Evolutionary conservation across 305 asterid species (phyloP), one percentile per base, ranked within the genome.

Genomic region (Fraxinus nigra): DNA sequence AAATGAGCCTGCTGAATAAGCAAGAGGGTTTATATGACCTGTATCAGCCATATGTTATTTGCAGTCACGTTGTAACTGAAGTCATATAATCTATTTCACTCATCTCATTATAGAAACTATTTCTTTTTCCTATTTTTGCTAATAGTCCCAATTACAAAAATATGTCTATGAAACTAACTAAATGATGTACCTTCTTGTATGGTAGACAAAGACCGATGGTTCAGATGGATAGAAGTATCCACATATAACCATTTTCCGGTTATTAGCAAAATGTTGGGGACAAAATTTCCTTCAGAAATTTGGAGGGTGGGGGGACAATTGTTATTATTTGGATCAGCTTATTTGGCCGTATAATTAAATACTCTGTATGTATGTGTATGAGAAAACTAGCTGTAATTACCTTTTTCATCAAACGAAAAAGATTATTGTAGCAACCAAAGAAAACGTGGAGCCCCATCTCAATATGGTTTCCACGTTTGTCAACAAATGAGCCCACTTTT

Each of bases 371-470:
- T 14, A 13, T 32, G 40, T 70, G 43, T 20, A 75, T 78, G 81
- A 8, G 74, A 54, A 81, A 82, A 82, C 24, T 80, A 83, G 74
- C 59, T 76, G 74, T 46, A 28, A 26, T 78, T 85, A 97, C 99
- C 98, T 97, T 97, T 85, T 97, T 97, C 98, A 97, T 78, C 89
- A 97, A 89, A 56, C 99, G 97, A 82, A 97, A 97, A 74, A 97
- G 97, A 90, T 97, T 97, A 86, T 91, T 97, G 78, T 97, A 94
- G 94, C 99, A 97, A 76, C 99, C 99, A 81, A 97, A 97, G 91
- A 97, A 97, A 86, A 94, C 99, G 78, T 97, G 99, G 82, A 97
- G 87, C 24, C 99, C 99, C 99, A 97, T 97, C 85, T 97, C 99
- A 81, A 97, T 86, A 88, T 97, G 99, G 83, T 97, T 94, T 76